Evolutionary conservation across 2,329 filamentous ascomycete species (phyloP).

Genomic region (Aureobasidium melanogenum): DNA sequence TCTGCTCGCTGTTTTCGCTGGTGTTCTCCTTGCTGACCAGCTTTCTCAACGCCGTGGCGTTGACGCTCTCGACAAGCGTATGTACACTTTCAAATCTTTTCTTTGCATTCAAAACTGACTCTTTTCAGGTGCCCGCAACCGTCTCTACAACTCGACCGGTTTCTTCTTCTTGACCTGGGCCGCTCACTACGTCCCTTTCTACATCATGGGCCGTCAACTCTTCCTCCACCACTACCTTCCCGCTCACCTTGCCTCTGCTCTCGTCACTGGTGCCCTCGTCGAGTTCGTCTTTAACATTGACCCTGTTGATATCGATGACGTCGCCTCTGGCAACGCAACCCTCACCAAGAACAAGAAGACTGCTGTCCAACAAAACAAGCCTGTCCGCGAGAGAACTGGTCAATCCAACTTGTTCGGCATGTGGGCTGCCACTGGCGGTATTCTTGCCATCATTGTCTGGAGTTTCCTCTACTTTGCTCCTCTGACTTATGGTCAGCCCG

Average conservation of each 20-base stretch:
- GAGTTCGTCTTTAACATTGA: constrained; percentile 96
- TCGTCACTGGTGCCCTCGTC: constrained; percentile 83
- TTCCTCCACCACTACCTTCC: constrained; percentile 98
- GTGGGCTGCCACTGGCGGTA: constrained; percentile 69
- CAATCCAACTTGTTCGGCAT: constrained; percentile 66
- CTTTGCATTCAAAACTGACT: constrained; percentile 24
- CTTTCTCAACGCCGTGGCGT: constrained; percentile 85
- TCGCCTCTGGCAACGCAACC: constrained; percentile 31
- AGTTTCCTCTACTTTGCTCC: constrained; percentile 93
- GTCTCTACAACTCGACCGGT: constrained; percentile 94
- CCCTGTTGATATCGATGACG: constrained; percentile 52
- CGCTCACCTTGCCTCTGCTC: constrained; percentile 79
- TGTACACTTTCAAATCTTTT: constrained; percentile 36
- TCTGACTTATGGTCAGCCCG: constrained; percentile 89
- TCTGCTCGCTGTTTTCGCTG: constrained; percentile 84
- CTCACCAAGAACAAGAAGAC: constrained; percentile 25
- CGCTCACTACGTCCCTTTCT: constrained; percentile 95
- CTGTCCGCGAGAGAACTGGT: constrained; percentile 73
- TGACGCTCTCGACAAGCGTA: constrained; percentile 86
- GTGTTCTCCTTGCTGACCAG: constrained; percentile 87
- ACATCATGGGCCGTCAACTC: constrained; percentile 92
- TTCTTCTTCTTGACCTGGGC: constrained; percentile 99
- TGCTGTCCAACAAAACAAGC: constrained; percentile 50
- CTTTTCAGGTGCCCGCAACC: constrained; percentile 67
- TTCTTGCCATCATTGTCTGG: constrained; percentile 59